Base-by-base conservation (phyloP, 495 filamentous ascomycete species). In the Delitschia confertaspora region DNA sequence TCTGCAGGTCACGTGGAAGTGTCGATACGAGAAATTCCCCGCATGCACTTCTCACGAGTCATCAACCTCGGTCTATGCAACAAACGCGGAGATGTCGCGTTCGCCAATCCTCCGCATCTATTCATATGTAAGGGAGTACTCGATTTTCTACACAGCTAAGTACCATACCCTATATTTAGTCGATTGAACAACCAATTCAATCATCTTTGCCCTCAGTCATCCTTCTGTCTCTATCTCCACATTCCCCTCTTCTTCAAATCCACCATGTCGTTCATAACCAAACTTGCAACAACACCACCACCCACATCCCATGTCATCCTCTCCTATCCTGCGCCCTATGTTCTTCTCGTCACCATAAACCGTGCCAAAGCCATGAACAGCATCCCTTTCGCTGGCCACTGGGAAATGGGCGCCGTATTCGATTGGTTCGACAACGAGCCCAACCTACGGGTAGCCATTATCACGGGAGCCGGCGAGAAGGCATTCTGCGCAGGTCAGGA, bases 401-500 rank as follows among this genome's bases (percentile, higher is more conserved):
- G 53, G 18, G 75, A 79, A 35, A 65, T 74, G 21, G 63, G 75
- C 32, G 58, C 60, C 0, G 52, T 78, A 2, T 75, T 71, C 64
- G 55, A 67, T 45, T 79, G 74, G 74, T 60, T 77, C 49, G 75
- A 79, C 49, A 59, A 58, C 0, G 71, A 77, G 56, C 73, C 75
- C 0, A 60, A 57, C 2, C 49, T 79, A 10, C 69, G 71, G 9
- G 71, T 76, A 6, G 74, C 67, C 2, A 65, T 79, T 16, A 47
- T 79, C 9, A 79, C 75, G 0, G 75, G 75, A 0, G 62, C 58
- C 13, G 75, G 75, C 14, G 48, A 51, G 33, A 63, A 69, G 38
- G 71, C 75, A 2, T 79, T 79, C 42, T 79, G 73, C 49, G 75
- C 75, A 0, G 75, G 75, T 0, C 72, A 73, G 3, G 75, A 79